Percentiles rank a stretch among this genome's conserved stretches.
phyloP scores from a whole-genome alignment of 352 stramenopile genomes.

The Globisporangium spinosum region DNA sequence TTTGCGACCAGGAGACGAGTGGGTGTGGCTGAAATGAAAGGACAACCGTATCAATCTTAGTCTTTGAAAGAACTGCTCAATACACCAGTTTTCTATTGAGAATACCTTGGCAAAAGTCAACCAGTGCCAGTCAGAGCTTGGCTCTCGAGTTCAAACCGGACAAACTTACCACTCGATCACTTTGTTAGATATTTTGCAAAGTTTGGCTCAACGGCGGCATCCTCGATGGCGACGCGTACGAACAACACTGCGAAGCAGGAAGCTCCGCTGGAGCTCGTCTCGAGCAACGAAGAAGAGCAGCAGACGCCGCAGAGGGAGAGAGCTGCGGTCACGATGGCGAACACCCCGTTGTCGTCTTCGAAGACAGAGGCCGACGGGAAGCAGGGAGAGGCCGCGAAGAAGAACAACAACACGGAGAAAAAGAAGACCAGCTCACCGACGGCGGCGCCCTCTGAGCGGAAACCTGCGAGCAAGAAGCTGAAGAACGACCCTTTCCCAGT shows the following conservation, averaged over 20 bases:
- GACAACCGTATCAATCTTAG: background rate
- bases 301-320: background rate
- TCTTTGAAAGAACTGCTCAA: background rate
- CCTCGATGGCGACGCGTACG: background rate
- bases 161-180: background rate
- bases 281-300: background rate
- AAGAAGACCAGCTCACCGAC: background rate
- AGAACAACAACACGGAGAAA: background rate
- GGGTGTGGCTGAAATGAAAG: conserved; percentile 35
- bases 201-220: background rate
- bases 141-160: background rate
- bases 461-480: background rate
- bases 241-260: background rate
- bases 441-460: background rate
- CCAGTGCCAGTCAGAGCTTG: background rate
- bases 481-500: background rate
- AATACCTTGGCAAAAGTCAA: background rate
- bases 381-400: background rate
- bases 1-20: conserved; percentile 36
- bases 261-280: background rate
- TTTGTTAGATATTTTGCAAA: background rate
- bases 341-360: background rate
- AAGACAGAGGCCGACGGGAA: background rate
- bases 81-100: background rate
- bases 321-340: background rate